Percentiles rank a stretch among this genome's conserved stretches.
Evolutionary conservation across 2,329 filamentous ascomycete species (phyloP).

Genomic region (Phialocephala sp.): DNA sequence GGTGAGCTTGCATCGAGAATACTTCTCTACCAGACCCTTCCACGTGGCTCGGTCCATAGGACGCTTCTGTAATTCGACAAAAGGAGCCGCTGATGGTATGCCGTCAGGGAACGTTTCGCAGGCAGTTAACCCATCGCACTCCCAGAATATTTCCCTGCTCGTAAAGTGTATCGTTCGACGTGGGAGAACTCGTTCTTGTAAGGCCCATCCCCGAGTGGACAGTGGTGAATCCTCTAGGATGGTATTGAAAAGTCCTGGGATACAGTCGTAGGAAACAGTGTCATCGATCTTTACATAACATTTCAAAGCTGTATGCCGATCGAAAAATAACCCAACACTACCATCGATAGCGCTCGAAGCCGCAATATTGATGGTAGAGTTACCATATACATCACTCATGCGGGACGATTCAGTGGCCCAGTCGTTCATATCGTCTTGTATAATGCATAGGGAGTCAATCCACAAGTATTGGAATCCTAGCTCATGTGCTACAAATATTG

Average conservation of each 20-base stretch:
- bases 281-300: not conserved
- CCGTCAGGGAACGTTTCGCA: conserved; percentile 24
- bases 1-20: conserved; percentile 36
- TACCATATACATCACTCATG: conserved; percentile 29
- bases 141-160: conserved; percentile 31
- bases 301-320: conserved; percentile 6
- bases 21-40: conserved; percentile 28
- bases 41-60: conserved; percentile 14
- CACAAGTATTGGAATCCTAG: conserved; percentile 37
- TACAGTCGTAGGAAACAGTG: not conserved
- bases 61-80: not conserved
- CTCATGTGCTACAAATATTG: conserved; percentile 29
- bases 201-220: conserved; percentile 31
- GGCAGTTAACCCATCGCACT: conserved; percentile 26
- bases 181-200: conserved; percentile 37
- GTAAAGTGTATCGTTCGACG: conserved; percentile 33
- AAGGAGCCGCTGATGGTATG: not conserved
- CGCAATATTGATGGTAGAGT: conserved; percentile 31
- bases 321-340: conserved; percentile 19
- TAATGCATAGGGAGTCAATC: conserved; percentile 40
- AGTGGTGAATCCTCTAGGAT: conserved; percentile 20
- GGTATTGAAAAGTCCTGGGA: not conserved
- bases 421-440: conserved; percentile 35
- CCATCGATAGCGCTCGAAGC: conserved; percentile 27
- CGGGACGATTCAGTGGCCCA: conserved; percentile 31